Conservation (phyloP, 768 basidiomycete genomes). For the Boletus insuetus region DNA sequence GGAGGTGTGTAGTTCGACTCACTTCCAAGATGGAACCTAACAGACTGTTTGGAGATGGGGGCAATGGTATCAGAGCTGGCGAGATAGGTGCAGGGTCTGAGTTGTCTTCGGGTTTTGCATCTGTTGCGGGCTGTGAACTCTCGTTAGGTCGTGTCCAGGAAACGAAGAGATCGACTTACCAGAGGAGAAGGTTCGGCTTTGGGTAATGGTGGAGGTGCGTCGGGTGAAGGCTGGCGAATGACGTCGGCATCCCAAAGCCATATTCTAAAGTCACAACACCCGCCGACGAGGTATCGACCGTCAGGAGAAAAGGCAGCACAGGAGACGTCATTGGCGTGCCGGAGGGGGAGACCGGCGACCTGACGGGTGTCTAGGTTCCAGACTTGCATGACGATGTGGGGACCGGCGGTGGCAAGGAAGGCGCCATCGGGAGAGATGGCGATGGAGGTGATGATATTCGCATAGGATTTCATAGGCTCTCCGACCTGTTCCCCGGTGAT, state of each 20-base stretch:
- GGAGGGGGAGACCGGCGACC: slow-evolving; percentile 18
- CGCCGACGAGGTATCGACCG: slow-evolving; percentile 26
- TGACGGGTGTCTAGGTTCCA: slow-evolving; percentile 29
- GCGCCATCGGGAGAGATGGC: slow-evolving; percentile 31
- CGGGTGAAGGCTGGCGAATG: slow-evolving; percentile 14
- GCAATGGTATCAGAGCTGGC: slow-evolving; percentile 21
- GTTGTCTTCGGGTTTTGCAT: slow-evolving; percentile 3
- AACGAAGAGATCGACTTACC: slow-evolving; percentile 4
- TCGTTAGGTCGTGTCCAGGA: background rate
- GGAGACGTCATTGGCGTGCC: slow-evolving; percentile 29
- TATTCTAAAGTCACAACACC: slow-evolving; percentile 29
- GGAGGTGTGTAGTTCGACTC: background rate
- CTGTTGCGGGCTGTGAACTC: slow-evolving; percentile 5
- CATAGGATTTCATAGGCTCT: slow-evolving; percentile 29
- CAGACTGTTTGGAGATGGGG: slow-evolving; percentile 19
- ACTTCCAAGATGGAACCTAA: slow-evolving; percentile 21
- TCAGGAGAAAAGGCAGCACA: slow-evolving; percentile 33
- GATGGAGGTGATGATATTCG: slow-evolving; percentile 30
- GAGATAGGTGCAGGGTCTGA: background rate
- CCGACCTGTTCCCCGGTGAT: slow-evolving; percentile 29
- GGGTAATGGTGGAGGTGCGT: slow-evolving; percentile 7
- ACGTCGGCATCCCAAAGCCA: slow-evolving; percentile 29
- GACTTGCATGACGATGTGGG: slow-evolving; percentile 28
- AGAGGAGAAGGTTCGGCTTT: slow-evolving; percentile 7
- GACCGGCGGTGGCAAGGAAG: slow-evolving; percentile 33